Evolutionary conservation across 768 basidiomycete species (phyloP).

Genomic region (Arthromyces matolae): DNA sequence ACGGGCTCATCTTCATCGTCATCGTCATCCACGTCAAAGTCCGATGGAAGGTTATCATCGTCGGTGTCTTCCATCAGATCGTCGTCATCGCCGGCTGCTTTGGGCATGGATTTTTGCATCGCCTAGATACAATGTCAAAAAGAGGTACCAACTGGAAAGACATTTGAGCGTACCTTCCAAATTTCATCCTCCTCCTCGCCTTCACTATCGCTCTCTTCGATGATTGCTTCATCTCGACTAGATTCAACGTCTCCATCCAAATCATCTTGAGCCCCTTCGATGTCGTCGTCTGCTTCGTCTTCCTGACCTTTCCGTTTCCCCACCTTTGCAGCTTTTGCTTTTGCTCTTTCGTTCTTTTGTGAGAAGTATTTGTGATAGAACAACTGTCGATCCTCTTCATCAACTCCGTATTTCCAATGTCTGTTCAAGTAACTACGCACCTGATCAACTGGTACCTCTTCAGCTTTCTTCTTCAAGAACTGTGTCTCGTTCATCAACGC

Average conservation of each 20-base stretch:
- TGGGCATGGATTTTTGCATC: constrained; percentile 86
- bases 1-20: constrained; percentile 20
- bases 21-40: constrained; percentile 29
- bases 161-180: constrained; percentile 67
- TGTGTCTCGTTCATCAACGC: constrained; percentile 66
- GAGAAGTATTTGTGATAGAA: constrained; percentile 93
- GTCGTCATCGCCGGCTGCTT: constrained; percentile 45
- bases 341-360: constrained; percentile 57
- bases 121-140: constrained; percentile 44
- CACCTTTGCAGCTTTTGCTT: constrained; percentile 40
- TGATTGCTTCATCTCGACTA: constrained; percentile 38
- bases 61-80: constrained; percentile 36
- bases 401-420: background rate
- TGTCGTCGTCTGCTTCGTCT: constrained; percentile 32
- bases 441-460: constrained; percentile 86
- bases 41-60: constrained; percentile 26
- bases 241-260: constrained; percentile 37
- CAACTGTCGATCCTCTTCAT: constrained; percentile 37
- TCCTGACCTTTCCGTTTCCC: constrained; percentile 31
- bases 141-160: background rate
- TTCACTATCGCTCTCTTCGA: constrained; percentile 37
- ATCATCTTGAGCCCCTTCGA: constrained; percentile 37
- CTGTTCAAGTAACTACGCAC: constrained; percentile 34
- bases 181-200: constrained; percentile 67
- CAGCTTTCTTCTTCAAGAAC: constrained; percentile 66